Evolutionary conservation across 1,139 yeast species (phyloP).

Genomic region (Debaryomyces udenii): DNA sequence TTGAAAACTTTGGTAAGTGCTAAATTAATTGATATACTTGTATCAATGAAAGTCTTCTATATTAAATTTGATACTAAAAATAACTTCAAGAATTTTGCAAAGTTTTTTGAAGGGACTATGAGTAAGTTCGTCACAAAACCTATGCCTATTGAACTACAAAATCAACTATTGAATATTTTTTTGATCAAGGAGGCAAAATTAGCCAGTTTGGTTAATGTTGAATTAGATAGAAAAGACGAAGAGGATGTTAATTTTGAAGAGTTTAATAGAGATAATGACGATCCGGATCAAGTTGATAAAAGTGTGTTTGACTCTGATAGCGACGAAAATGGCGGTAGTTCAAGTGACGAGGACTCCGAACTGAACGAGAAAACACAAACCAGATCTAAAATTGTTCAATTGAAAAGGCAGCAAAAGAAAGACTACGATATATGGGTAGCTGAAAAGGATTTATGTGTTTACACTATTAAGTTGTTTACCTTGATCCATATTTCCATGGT

Average conservation of each 20-base stretch:
- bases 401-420: constrained; percentile 13
- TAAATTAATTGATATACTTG: constrained; percentile 33
- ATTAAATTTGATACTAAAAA: constrained; percentile 30
- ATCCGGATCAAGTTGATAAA: constrained; percentile 11
- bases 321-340: constrained; percentile 21
- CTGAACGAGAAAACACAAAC: constrained; percentile 11
- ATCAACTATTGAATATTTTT: constrained; percentile 31
- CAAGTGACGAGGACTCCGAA: constrained; percentile 26
- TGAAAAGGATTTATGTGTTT: constrained; percentile 55
- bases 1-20: constrained; percentile 30
- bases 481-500: constrained; percentile 46
- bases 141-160: constrained; percentile 29
- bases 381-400: constrained; percentile 12
- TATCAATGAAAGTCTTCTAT: constrained; percentile 38
- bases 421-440: constrained; percentile 30
- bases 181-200: constrained; percentile 38
- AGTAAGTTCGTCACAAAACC: constrained; percentile 17
- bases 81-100: constrained; percentile 30
- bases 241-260: constrained; percentile 62
- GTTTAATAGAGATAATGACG: constrained; percentile 21
- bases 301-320: constrained; percentile 22
- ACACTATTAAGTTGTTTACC: constrained; percentile 51
- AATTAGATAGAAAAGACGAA: constrained; percentile 55
- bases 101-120: constrained; percentile 25
- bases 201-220: constrained; percentile 30